Base-by-base conservation (phyloP, 2,329 filamentous ascomycete genomes). In the Cyphellophora europaea region DNA sequence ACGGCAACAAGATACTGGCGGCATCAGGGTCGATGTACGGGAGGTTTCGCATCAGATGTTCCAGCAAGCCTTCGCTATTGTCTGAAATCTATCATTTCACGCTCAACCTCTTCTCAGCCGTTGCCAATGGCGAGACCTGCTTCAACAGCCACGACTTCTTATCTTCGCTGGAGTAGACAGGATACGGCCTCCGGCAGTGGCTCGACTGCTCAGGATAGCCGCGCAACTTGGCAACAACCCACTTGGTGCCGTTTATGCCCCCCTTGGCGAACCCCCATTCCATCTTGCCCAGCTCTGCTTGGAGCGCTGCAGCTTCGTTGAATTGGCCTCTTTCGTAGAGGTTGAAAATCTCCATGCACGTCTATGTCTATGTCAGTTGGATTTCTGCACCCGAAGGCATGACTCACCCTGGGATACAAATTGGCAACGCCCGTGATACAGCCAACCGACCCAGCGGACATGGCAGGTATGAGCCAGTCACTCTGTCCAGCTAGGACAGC, bases 371-470 rank as follows among this genome's bases (percentile, higher is more conserved):
- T n/a, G n/a, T n/a, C n/a, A n/a, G n/a, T n/a, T n/a, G n/a, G n/a
- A n/a, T n/a, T n/a, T n/a, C n/a, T 6, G 11, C 10, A 32, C 6
- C 23, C 11, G 11, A 14, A 15, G 17, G n/a, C 18, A 37, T 44
- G 12, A 15, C 12, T 43, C 27, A 52, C 56, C 49, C 65, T 67
- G 6, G 74, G 75, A 46, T 72, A 76, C 3, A 79, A 59, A 43
- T 81, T 80, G 16, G 66, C 77, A 42, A 79, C 71, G 3, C 73
- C 76, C 0, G 75, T 72, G 32, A 81, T 73, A 44, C 68, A 73
- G 6, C 77, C 77, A 2, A 68, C 65, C 18, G 68, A 71, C 11
- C 77, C 76, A 5, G 70, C 68, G 2, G 66, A 65, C 19, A 81
- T 53, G 0, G 71, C 74, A 2, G 72, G 74, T 32, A 81, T 60